phyloP scores from a whole-genome alignment of 768 basidiomycete species.

The Russula earlei region DNA sequence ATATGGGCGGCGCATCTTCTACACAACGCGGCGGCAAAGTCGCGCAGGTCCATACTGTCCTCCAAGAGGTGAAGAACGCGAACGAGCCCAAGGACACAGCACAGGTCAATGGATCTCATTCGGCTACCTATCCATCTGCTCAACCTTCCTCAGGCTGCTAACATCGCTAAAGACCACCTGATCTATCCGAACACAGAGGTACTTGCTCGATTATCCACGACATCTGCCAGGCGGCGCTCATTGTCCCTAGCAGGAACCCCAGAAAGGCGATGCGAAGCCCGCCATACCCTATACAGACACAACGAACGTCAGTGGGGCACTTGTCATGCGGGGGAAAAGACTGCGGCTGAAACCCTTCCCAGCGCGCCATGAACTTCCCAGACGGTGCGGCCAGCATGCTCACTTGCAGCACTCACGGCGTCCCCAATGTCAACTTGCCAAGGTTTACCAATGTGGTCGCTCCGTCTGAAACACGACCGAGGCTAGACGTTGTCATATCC shows the following conservation, averaged over 20 bases:
- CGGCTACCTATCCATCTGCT: background rate
- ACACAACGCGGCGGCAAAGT: conserved; percentile 9
- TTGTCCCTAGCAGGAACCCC: background rate
- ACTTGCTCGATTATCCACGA: background rate
- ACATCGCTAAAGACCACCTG: conserved; percentile 5
- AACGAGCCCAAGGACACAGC: conserved; percentile 2
- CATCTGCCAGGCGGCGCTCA: background rate
- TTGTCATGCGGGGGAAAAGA: background rate
- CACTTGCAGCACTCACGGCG: background rate
- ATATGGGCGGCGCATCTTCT: conserved; percentile 16
- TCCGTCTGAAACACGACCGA: background rate
- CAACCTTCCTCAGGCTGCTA: conserved; percentile 2
- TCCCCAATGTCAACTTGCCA: background rate
- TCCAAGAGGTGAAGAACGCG: conserved; percentile 3
- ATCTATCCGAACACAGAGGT: background rate
- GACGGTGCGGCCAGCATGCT: background rate
- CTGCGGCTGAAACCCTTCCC: background rate
- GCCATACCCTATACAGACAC: background rate
- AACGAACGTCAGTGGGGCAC: conserved; percentile 7
- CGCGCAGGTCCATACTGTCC: background rate
- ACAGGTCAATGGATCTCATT: conserved; percentile 8
- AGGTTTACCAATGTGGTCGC: background rate
- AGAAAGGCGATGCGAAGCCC: background rate
- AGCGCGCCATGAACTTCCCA: background rate
- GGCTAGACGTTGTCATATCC: background rate